Percentiles rank a stretch among this genome's conserved stretches.
These are phyloP conservation scores for Mitragyna speciosa DNA, from an alignment of 257 asterid species.

Conservation along the genomic window DNA sequence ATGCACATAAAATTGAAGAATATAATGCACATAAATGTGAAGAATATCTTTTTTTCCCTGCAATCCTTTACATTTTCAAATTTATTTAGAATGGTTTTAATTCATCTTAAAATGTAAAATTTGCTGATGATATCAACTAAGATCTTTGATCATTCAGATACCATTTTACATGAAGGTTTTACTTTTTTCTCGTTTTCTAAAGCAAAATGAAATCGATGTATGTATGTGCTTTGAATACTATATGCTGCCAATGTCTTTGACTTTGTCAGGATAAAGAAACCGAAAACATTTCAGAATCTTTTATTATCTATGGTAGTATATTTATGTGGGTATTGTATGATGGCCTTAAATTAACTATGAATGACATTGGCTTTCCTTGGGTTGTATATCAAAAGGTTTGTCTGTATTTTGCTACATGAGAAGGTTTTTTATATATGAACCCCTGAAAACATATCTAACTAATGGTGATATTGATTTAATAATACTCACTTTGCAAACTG, in stretches of 20 bases:
- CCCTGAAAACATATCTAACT: too few relatives aligned
- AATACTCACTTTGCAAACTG: too few relatives aligned
- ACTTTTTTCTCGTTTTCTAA: too few relatives aligned
- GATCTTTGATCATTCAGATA: background rate
- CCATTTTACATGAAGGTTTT: background rate
- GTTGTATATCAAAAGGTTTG: background rate
- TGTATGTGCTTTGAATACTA: background rate
- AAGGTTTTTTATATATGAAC: too few relatives aligned
- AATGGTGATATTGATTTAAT: too few relatives aligned
- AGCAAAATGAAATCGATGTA: background rate
- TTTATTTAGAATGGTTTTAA: background rate
- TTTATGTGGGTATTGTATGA: background rate
- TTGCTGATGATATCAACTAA: background rate
- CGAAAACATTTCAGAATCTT: background rate
- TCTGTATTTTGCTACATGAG: too few relatives aligned
- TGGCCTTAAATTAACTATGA: background rate
- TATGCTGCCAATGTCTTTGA: background rate
- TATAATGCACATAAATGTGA: too few relatives aligned
- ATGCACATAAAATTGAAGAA: too few relatives aligned
- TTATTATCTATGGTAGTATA: background rate
- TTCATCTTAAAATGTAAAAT: background rate
- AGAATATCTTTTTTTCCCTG: background rate
- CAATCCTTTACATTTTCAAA: background rate
- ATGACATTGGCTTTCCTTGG: background rate
- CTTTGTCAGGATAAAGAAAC: background rate